Conservation (phyloP, 2,329 filamentous ascomycete species). For the Colletotrichum echinochloae region DNA sequence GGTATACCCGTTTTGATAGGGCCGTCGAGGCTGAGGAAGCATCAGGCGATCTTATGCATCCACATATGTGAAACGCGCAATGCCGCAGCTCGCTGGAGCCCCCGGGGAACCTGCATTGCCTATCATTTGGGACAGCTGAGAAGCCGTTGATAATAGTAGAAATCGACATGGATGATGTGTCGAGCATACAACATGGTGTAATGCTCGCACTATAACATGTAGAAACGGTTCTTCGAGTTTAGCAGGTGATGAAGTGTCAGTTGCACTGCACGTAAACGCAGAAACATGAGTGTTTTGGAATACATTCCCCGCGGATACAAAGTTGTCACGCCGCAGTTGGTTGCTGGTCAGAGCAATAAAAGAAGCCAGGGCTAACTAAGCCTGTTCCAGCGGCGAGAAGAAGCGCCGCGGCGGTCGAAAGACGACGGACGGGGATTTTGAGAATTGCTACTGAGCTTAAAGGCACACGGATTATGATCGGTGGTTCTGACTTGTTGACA, state of each 20-base stretch:
- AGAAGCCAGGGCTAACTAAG: slow-evolving; percentile 26
- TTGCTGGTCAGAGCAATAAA: not conserved
- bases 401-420: slow-evolving; percentile 28
- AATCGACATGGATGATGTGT: slow-evolving; percentile 25
- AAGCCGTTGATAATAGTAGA: slow-evolving; percentile 26
- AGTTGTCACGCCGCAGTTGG: not conserved
- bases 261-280: not conserved
- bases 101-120: slow-evolving; percentile 5
- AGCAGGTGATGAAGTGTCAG: slow-evolving; percentile 9
- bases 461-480: slow-evolving; percentile 27
- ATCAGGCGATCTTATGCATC: slow-evolving; percentile 37
- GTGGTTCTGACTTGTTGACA: slow-evolving; percentile 39
- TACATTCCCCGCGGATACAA: not conserved
- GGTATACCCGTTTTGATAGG: slow-evolving; percentile 6
- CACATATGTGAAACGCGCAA: slow-evolving; percentile 37
- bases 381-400: slow-evolving; percentile 30
- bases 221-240: slow-evolving; percentile 12
- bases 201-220: slow-evolving; percentile 2
- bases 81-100: slow-evolving; percentile 18
- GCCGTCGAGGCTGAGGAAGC: slow-evolving; percentile 24
- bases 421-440: slow-evolving; percentile 25
- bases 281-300: not conserved
- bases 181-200: slow-evolving; percentile 5
- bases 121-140: slow-evolving; percentile 27
- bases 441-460: slow-evolving; percentile 40